Base-by-base conservation (phyloP, 306 rosid genomes). In the Prunus kanzakura region DNA sequence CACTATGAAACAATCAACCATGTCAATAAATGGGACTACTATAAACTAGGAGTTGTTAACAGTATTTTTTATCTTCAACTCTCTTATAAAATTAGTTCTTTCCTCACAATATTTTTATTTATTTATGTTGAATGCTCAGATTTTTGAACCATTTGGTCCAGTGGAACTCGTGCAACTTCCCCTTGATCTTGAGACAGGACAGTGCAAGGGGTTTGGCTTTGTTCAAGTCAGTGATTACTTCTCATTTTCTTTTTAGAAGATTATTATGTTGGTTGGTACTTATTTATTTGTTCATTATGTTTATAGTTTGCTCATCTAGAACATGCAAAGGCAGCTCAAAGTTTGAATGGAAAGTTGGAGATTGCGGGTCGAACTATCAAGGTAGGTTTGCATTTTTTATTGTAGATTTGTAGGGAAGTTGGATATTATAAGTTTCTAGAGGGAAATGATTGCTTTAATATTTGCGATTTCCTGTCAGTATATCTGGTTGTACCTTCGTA, bases 131-230 rank as follows among this genome's bases (percentile, higher is more conserved):
- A 12, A 18, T 66, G 22, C 74, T 75, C 81, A 96, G 99, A 96
- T 96, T 82, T 96, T 96, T 80, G 99, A 96, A 80, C 91, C 99
- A 67, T 96, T 96, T 91, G 99, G 99, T 76, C 96, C 91, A 0
- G 97, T 92, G 80, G 99, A 96, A 84, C 88, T 92, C 72, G 98
- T 96, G 57, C 98, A 92, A 81, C 84, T 96, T 72, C 99, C 99
- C 68, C 92, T 91, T 78, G 98, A 96, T 84, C 83, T 89, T 64
- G 99, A 96, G 87, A 87, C 98, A 25, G 97, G 98, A 72, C 99
- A 96, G 76, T 96, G 99, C 98, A 92, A 96, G 88, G 98, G 99
- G 63, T 96, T 96, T 81, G 99, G 99, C 65, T 96, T 96, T 91
- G 87, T 96, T 85, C 99, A 92, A 73, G 98, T 96, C 77, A 64